These are phyloP conservation scores for Helenozyma baotianmanensis DNA, from an alignment of 805 yeast species.

Conservation along the genomic window DNA sequence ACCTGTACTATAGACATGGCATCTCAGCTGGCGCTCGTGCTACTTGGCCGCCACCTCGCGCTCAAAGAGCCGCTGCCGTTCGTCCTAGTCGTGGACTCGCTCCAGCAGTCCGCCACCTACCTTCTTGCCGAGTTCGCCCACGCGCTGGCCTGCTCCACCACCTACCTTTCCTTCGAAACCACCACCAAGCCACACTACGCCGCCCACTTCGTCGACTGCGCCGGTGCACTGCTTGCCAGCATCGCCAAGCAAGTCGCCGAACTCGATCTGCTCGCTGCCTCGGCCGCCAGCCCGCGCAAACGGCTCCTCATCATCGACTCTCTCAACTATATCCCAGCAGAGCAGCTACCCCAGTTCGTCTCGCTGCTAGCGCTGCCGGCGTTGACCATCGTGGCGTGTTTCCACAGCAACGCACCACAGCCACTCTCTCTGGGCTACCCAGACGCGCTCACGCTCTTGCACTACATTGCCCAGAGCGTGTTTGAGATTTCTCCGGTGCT, in stretches of 20 bases:
- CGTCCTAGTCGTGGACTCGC: slow-evolving; percentile 61
- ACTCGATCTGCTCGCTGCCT: slow-evolving; percentile 7
- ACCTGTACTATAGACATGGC: too few relatives aligned
- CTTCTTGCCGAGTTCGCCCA: slow-evolving; percentile 56
- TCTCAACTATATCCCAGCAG: slow-evolving; percentile 51
- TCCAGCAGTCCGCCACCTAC: slow-evolving; percentile 59
- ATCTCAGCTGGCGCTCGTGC: slow-evolving; percentile 38
- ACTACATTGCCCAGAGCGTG: slow-evolving; percentile 71
- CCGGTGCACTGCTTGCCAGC: slow-evolving; percentile 12
- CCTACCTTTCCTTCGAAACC: slow-evolving; percentile 70
- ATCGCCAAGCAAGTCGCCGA: slow-evolving; percentile 22
- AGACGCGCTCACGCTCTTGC: slow-evolving; percentile 43
- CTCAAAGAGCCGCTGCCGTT: slow-evolving; percentile 75
- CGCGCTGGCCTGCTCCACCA: slow-evolving; percentile 35
- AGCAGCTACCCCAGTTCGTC: slow-evolving; percentile 46
- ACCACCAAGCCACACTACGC: slow-evolving; percentile 47
- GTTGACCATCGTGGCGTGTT: slow-evolving; percentile 30
- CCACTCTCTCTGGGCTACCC: slow-evolving; percentile 51
- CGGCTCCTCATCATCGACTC: slow-evolving; percentile 61
- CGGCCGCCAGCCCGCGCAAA: slow-evolving; percentile 19
- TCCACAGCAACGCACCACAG: slow-evolving; percentile 33
- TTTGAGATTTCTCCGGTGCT: slow-evolving; percentile 53
- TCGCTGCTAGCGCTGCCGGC: slow-evolving; percentile 39
- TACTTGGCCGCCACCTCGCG: slow-evolving; percentile 62
- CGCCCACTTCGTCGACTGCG: slow-evolving; percentile 45